phyloP scores from a whole-genome alignment of 208 protist species.

The Trypanosoma mega region DNA sequence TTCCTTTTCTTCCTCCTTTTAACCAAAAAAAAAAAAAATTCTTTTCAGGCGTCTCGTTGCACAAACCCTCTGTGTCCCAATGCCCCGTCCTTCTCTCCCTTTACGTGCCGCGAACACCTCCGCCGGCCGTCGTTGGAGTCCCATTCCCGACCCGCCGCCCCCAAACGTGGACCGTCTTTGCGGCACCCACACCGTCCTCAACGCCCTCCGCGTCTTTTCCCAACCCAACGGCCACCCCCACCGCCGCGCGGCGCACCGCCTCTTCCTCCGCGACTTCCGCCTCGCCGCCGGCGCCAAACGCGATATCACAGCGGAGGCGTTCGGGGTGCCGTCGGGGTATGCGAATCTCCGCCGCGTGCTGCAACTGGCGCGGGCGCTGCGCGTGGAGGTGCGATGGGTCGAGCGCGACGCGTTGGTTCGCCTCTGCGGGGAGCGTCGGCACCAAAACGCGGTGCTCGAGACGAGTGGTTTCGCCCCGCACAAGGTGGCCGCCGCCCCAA shows the following conservation, averaged over 20 bases:
- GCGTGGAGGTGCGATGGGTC: conserved; percentile 55
- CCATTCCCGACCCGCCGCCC: conserved; percentile 74
- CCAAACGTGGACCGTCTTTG: conserved; percentile 60
- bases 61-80: too few species aligned
- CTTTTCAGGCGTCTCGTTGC: too few species aligned
- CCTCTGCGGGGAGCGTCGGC: conserved; percentile 76
- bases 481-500: conserved; percentile 17
- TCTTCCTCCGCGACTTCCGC: conserved; percentile 77
- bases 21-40: too few species aligned
- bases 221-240: conserved; percentile 22
- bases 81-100: conserved; percentile 25
- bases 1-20: conserved; percentile 5
- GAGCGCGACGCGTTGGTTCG: conserved; percentile 61
- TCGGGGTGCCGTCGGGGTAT: conserved; percentile 51
- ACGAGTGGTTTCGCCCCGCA: conserved; percentile 41
- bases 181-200: conserved; percentile 60
- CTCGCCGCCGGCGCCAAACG: conserved; percentile 2
- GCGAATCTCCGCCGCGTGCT: conserved; percentile 57
- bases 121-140: conserved; percentile 58
- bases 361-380: conserved; percentile 46
- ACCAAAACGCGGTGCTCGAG: conserved; percentile 84
- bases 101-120: conserved; percentile 58
- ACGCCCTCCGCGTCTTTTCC: conserved; percentile 52
- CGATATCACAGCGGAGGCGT: not conserved
- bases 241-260: conserved; percentile 25